Percentiles rank a stretch among this genome's conserved stretches.
These are phyloP conservation scores for Salix koriyanagi DNA, from an alignment of 345 rosid genomes.

Conservation along the genomic window DNA sequence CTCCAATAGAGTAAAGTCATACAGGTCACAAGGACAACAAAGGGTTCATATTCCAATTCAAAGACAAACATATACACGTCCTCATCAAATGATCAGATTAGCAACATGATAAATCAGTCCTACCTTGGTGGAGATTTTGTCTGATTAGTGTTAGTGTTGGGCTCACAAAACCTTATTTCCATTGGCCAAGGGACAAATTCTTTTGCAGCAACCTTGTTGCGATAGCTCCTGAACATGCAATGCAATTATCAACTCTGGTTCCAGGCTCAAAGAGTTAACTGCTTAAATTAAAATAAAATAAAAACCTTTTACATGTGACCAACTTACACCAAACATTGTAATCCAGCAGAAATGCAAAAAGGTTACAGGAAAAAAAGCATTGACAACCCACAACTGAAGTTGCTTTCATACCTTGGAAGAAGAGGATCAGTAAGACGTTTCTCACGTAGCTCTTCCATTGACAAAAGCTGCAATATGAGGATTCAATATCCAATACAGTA, in stretches of 20 bases:
- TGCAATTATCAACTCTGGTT: slow-evolving; percentile 4
- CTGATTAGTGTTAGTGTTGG: slow-evolving; percentile 63
- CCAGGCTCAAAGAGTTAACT: not conserved
- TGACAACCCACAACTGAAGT: not conserved
- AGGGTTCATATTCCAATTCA: not conserved
- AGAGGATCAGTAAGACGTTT: slow-evolving; percentile 79
- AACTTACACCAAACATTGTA: not conserved
- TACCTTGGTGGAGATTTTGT: slow-evolving; percentile 86
- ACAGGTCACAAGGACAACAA: not conserved
- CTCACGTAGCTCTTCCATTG: slow-evolving; percentile 78
- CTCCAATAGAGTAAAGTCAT: not conserved
- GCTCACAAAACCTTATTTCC: slow-evolving; percentile 90
- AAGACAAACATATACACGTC: not conserved
- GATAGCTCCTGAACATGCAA: slow-evolving; percentile 64
- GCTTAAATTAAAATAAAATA: not conserved
- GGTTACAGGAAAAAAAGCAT: not conserved
- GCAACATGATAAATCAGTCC: slow-evolving; percentile 10
- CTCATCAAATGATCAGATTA: slow-evolving; percentile 7
- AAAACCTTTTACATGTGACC: not conserved
- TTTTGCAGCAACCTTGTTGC: slow-evolving; percentile 70
- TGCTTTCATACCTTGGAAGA: slow-evolving; percentile 60
- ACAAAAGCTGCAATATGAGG: slow-evolving; percentile 62
- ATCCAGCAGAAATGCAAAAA: not conserved
- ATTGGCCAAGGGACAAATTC: slow-evolving; percentile 86
- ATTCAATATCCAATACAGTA: slow-evolving; percentile 13